Base-by-base conservation (phyloP, 139 green algal genomes). In the Volvox africanus region DNA sequence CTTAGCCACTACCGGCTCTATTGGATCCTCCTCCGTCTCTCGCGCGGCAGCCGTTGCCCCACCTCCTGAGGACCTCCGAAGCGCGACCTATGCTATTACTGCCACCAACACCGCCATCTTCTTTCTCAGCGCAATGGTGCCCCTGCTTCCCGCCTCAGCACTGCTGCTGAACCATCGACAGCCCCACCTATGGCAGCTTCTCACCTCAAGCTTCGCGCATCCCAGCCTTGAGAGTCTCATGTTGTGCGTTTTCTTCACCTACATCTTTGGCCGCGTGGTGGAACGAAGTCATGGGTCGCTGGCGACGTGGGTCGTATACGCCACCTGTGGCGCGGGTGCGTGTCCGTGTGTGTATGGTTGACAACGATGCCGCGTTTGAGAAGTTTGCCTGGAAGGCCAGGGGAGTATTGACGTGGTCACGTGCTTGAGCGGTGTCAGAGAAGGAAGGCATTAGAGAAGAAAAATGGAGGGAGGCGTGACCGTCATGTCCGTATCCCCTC, bases 191-290 rank as follows among this genome's bases (percentile, higher is more conserved):
- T 92, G 82, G 82, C 91, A 93, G 82, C 18, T 92, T 16, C 82
- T 93, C 24, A 92, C 91, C 3, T 86, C 37, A 24, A 69, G 62
- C 22, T 92, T 93, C 37, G 67, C 67, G n/a, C 82, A 91, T 68
- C 50, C 28, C 26, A 78, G 73, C 36, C 61, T 88, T 5, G 78
- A 91, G 82, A 69, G 88, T 32, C 82, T 93, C 22, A 55, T 87
- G 65, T 71, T 92, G 62, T 78, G 32, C 30, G 75, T 91, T 3
- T 93, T 93, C 91, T 85, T 93, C 50, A 88, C 68, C 3, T 93
- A 92, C 65, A 67, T 86, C 0, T 92, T 93, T 33, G 91, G 91
- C 26, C 80, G 91, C 2, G 61, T 92, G 50, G 61, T 93, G 61
- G 91, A 93, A 79, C 88, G 91, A 18, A 80, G 50, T 36, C 77